Evolutionary conservation across 1,284 basidiomycete genomes (phyloP).

Genomic region (Papiliotrema fonsecae): DNA sequence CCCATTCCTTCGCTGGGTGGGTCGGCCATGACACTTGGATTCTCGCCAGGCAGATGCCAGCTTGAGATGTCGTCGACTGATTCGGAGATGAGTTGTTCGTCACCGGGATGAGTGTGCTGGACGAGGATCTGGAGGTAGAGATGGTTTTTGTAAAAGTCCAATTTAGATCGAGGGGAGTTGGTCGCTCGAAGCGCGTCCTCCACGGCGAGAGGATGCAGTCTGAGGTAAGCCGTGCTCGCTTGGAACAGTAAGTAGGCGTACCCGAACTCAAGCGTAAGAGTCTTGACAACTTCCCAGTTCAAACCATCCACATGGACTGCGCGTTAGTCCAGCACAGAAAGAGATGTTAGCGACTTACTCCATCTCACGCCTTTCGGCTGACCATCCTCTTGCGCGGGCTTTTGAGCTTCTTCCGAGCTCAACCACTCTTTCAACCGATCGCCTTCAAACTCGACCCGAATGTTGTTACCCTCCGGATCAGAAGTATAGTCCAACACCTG

Average conservation of each 20-base stretch:
- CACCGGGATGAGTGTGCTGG: conserved; percentile 40
- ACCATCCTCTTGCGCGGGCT: conserved; percentile 27
- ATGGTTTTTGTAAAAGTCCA: conserved; percentile 47
- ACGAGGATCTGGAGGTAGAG: conserved; percentile 47
- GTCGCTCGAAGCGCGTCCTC: conserved; percentile 44
- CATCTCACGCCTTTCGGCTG: conserved; percentile 37
- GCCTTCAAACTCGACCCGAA: conserved; percentile 41
- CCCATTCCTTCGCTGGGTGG: not conserved
- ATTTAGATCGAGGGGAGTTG: conserved; percentile 44
- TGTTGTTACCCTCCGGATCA: conserved; percentile 36
- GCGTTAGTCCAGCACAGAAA: not conserved
- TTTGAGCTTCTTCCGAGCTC: conserved; percentile 27
- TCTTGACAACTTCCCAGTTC: conserved; percentile 48
- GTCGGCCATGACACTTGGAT: not conserved
- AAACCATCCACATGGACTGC: conserved; percentile 45
- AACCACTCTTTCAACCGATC: conserved; percentile 40
- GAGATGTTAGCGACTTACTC: conserved; percentile 26
- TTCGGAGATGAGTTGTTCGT: conserved; percentile 19
- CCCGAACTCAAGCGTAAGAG: conserved; percentile 39
- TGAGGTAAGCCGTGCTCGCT: conserved; percentile 10
- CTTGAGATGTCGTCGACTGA: conserved; percentile 18
- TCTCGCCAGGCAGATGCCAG: not conserved
- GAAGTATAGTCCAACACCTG: conserved; percentile 46
- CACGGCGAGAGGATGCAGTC: conserved; percentile 46
- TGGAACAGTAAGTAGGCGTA: conserved; percentile 10